These are phyloP conservation scores for Odontarrhena argentea DNA, from an alignment of 345 rosid genomes.

Conservation along the genomic window DNA sequence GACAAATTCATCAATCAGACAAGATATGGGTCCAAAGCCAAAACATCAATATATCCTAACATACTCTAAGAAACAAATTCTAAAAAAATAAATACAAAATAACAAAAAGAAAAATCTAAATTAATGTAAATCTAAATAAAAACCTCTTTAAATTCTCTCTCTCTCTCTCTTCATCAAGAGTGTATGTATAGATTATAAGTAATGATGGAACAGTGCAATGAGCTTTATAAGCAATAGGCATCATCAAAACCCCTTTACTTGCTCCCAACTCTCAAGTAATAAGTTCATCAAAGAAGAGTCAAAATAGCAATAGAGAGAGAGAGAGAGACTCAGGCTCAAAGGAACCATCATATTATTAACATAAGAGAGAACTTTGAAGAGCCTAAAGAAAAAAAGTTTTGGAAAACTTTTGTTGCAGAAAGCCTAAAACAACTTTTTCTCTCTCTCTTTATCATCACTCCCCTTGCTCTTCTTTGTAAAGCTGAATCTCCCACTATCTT, in stretches of 20 bases:
- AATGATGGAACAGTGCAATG: constrained; percentile 40
- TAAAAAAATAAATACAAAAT: constrained; percentile 42
- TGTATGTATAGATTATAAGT: constrained; percentile 38
- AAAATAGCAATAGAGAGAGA: constrained; percentile 25
- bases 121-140: constrained; percentile 28
- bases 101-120: constrained; percentile 44
- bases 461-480: constrained; percentile 45
- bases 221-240: constrained; percentile 40
- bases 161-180: constrained; percentile 26
- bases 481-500: constrained; percentile 61
- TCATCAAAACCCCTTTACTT: constrained; percentile 31
- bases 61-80: constrained; percentile 42
- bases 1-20: constrained; percentile 43
- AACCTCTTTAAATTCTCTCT: not conserved
- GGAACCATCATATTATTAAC: constrained; percentile 34
- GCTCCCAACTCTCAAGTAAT: constrained; percentile 35
- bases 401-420: constrained; percentile 66
- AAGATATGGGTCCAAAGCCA: constrained; percentile 43
- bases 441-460: constrained; percentile 29
- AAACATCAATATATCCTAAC: constrained; percentile 33
- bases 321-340: constrained; percentile 31
- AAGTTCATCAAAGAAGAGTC: constrained; percentile 38
- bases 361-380: constrained; percentile 36
- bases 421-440: constrained; percentile 57
- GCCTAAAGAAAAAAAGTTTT: constrained; percentile 48